phyloP scores from a whole-genome alignment of 73 alveolate species.

The Paramecium pentaurelia region DNA sequence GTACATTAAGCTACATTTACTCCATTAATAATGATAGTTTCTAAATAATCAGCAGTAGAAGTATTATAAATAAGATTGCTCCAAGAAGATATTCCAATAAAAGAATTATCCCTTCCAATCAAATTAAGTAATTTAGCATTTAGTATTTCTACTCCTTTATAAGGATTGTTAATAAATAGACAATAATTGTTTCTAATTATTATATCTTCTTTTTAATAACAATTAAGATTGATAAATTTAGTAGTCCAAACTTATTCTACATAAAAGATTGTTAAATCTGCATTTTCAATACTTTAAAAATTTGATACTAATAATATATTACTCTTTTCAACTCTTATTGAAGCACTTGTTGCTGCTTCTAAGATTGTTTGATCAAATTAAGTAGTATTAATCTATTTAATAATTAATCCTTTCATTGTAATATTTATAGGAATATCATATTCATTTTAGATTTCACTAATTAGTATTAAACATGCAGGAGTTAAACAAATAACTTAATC shows the following conservation, averaged over 20 bases:
- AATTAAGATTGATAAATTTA: background rate
- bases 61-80: conserved; percentile 19
- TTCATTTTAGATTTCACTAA: background rate
- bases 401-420: background rate
- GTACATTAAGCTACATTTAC: background rate
- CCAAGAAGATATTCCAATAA: conserved; percentile 28
- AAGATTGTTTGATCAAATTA: background rate
- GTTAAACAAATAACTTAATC: background rate
- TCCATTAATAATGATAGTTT: background rate
- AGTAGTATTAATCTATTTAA: background rate
- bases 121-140: background rate
- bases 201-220: background rate
- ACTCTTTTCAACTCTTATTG: background rate
- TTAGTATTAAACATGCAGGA: background rate
- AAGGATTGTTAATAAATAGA: background rate
- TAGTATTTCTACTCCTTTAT: background rate
- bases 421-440: background rate
- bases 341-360: conserved; percentile 47
- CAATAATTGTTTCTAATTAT: background rate
- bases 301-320: background rate
- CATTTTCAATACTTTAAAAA: background rate
- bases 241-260: background rate
- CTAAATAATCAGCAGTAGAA: background rate
- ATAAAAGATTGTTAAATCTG: conserved; percentile 12
- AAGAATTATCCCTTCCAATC: conserved; percentile 16